A percentile compares a stretch with the other conserved stretches of the same genome.
phyloP scores from a whole-genome alignment of 768 basidiomycete species.

The Boletus tomentosulus region DNA sequence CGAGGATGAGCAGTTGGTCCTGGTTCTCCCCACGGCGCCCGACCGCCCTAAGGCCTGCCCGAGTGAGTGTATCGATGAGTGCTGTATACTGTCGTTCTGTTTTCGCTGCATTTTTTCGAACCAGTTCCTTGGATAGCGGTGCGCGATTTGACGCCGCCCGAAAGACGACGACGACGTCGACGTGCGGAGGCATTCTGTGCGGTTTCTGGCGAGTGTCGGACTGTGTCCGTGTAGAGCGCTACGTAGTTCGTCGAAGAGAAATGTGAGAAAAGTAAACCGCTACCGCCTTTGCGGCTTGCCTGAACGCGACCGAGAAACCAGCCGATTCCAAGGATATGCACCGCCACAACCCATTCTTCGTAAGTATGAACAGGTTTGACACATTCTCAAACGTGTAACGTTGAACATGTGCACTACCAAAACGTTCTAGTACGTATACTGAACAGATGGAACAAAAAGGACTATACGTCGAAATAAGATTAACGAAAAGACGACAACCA shows the following conservation, averaged over 20 bases:
- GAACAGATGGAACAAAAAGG: neutral
- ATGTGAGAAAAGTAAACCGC: conserved; percentile 3
- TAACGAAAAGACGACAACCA: neutral
- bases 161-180: conserved; percentile 75
- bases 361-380: too few relatives aligned
- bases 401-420: too few relatives aligned
- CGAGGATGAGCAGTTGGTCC: conserved; percentile 73
- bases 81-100: conserved; percentile 66
- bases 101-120: conserved; percentile 55
- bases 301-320: neutral
- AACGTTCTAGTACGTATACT: neutral
- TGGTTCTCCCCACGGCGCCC: conserved; percentile 73
- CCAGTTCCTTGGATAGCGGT: conserved; percentile 56
- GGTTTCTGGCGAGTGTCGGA: neutral
- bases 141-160: conserved; percentile 39
- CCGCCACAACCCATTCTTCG: neutral
- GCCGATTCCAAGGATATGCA: neutral
- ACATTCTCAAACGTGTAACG: neutral
- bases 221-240: neutral
- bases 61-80: conserved; percentile 56
- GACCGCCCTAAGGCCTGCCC: conserved; percentile 64
- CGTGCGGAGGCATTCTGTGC: conserved; percentile 45
- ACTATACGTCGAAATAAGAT: neutral
- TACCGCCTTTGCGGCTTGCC: too few relatives aligned
- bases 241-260: conserved; percentile 1